These are phyloP conservation scores for Fusarium papillatum DNA, from an alignment of 2,329 filamentous ascomycete species.

Conservation along the genomic window DNA sequence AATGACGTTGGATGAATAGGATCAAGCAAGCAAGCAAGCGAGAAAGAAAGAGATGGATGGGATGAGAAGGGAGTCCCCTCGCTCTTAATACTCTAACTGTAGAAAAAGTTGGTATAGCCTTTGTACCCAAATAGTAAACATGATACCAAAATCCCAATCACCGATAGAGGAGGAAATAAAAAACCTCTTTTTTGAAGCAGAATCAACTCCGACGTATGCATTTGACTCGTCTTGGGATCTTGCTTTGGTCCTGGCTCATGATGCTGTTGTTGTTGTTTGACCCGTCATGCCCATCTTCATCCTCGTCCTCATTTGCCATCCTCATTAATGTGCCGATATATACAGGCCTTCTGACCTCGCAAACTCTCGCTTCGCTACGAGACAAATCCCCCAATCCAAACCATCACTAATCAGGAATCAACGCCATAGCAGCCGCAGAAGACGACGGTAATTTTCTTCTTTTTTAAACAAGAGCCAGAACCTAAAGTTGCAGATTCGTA, in stretches of 20 bases:
- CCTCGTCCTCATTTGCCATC: slow-evolving; percentile 15
- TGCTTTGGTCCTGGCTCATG: neutral
- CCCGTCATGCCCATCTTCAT: neutral
- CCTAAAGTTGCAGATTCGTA: slow-evolving; percentile 53
- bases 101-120: slow-evolving; percentile 21
- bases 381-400: neutral
- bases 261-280: slow-evolving; percentile 5
- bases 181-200: neutral
- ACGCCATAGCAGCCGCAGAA: slow-evolving; percentile 12
- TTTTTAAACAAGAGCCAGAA: neutral
- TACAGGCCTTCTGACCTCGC: slow-evolving; percentile 18
- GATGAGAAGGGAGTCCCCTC: slow-evolving; percentile 25
- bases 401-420: slow-evolving; percentile 12
- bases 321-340: slow-evolving; percentile 40
- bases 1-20: slow-evolving; percentile 23
- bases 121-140: slow-evolving; percentile 19
- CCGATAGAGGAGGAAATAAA: neutral
- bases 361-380: slow-evolving; percentile 1
- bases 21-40: slow-evolving; percentile 2
- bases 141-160: slow-evolving; percentile 20
- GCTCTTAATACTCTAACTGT: slow-evolving; percentile 25
- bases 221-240: slow-evolving; percentile 5
- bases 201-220: neutral
- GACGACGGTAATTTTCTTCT: neutral
- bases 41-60: slow-evolving; percentile 4